phyloP scores from a whole-genome alignment of 202 grass and related monocot genomes.

The Miscanthus sacchariflorus region DNA sequence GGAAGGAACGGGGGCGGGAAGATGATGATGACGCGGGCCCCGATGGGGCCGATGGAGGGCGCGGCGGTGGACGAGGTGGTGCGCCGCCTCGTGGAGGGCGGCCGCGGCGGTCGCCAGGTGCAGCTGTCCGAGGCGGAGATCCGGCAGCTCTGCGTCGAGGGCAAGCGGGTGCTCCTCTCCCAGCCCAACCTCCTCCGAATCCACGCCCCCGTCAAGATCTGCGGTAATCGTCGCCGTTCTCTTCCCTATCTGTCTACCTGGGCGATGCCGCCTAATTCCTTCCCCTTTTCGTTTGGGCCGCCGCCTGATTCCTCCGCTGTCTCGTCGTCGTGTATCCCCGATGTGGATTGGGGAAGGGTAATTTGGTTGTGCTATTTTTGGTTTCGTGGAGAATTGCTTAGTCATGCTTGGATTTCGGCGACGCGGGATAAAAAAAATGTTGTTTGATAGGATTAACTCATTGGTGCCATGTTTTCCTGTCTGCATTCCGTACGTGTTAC shows the following conservation, averaged over 20 bases:
- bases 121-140: slow-evolving; percentile 83
- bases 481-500: background rate
- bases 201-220: slow-evolving; percentile 76
- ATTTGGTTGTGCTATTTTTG: background rate
- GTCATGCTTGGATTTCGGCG: background rate
- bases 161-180: slow-evolving; percentile 65
- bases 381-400: background rate
- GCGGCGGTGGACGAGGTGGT: slow-evolving; percentile 67
- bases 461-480: background rate
- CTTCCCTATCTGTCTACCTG: background rate
- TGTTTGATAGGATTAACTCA: background rate
- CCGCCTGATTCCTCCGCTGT: background rate
- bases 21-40: slow-evolving; percentile 70
- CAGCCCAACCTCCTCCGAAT: slow-evolving; percentile 64
- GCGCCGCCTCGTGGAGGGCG: slow-evolving; percentile 60
- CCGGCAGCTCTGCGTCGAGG: slow-evolving; percentile 76
- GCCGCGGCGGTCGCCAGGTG: slow-evolving; percentile 62
- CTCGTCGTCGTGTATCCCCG: background rate
- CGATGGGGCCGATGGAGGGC: slow-evolving; percentile 64
- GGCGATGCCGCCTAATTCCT: background rate
- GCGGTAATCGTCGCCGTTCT: slow-evolving; percentile 39
- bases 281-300: background rate
- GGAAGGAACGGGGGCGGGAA: background rate
- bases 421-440: background rate
- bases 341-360: background rate